Percentiles rank a stretch among this genome's conserved stretches.
Conservation (phyloP, 2,329 filamentous ascomycete genomes). For the Cladobotryum mycophilum region DNA sequence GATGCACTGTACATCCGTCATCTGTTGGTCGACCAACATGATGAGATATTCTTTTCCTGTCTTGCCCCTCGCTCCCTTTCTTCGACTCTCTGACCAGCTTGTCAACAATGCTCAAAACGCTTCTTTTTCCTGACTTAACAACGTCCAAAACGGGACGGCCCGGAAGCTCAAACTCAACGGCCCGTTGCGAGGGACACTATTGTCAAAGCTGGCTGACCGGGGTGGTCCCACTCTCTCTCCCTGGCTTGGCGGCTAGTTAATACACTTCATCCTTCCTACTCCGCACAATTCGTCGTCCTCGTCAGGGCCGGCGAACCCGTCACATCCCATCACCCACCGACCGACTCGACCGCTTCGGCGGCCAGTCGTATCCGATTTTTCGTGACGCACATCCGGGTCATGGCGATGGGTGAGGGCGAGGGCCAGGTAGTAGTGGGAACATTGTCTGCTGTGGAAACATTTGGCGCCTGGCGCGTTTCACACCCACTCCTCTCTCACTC, state of each 20-base stretch:
- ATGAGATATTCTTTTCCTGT: too few species aligned
- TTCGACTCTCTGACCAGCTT: too few species aligned
- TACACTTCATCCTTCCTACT: neutral
- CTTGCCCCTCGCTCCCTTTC: too few species aligned
- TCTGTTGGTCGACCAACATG: too few species aligned
- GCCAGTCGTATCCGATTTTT: slow-evolving; percentile 1
- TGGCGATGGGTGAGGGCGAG: neutral
- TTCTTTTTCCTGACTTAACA: slow-evolving; percentile 1
- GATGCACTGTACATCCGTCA: too few species aligned
- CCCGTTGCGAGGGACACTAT: slow-evolving; percentile 12
- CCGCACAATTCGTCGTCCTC: slow-evolving; percentile 1
- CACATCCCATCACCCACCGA: neutral
- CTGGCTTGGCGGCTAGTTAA: slow-evolving; percentile 10
- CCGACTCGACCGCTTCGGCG: slow-evolving; percentile 2
- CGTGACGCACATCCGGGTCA: slow-evolving; percentile 1
- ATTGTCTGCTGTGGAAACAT: neutral
- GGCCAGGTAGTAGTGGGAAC: neutral
- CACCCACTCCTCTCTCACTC: neutral
- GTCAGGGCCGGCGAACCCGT: neutral
- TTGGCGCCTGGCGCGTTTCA: slow-evolving; percentile 6
- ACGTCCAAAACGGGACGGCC: slow-evolving; percentile 10
- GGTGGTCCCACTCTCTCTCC: slow-evolving; percentile 5
- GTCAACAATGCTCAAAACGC: neutral
- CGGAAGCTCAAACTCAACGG: slow-evolving; percentile 11
- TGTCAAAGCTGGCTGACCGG: slow-evolving; percentile 1